Base-by-base conservation (phyloP, 2,329 filamentous ascomycete genomes). In the Phaeomoniella chlamydospora region DNA sequence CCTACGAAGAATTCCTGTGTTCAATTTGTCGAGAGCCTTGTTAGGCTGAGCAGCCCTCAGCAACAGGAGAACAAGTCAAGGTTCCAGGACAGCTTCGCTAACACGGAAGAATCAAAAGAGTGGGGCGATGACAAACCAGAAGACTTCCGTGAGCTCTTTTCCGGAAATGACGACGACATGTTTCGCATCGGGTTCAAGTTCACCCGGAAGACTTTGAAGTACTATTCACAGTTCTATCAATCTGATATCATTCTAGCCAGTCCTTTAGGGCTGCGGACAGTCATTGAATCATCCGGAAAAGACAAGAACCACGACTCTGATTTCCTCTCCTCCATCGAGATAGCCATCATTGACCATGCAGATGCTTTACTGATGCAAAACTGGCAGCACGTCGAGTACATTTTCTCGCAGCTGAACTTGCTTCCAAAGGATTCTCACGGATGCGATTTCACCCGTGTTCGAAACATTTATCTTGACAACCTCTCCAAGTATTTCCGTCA, bases 301-400 rank as follows among this genome's bases (percentile, higher is more conserved):
- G 69, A 65, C 41, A 79, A 80, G 53, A 76, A 75, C 44, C 60
- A 72, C 22, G 88, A 96, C 54, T 77, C 74, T 47, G 90, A 98
- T 57, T 98, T 94, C 53, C 68, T 98, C 11, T 36, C 82, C 39
- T 96, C 88, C 1, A 83, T 98, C 48, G 90, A 98, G 58, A 59
- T 98, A 35, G 77, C 90, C 18, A 68, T 96, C 33, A 69, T 94
- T 41, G 90, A 98, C 55, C 87, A 96, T 58, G 80, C 85, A 10
- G 87, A 96, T 56, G 86, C 86, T 0, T 72, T 94, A 30, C 72
- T 93, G 5, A 94, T 94, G 86, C 90, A 98, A 56, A 96, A 94
- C 55, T 96, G 88, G 87, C 86, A 94, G 50, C 88, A 98, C 53
- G 74, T 94, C 41, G 83, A 92, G 55, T 83, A 82, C 54, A 81